Evolutionary conservation across 2,329 filamentous ascomycete species (phyloP).

Genomic region (Aureobasidium sp.): DNA sequence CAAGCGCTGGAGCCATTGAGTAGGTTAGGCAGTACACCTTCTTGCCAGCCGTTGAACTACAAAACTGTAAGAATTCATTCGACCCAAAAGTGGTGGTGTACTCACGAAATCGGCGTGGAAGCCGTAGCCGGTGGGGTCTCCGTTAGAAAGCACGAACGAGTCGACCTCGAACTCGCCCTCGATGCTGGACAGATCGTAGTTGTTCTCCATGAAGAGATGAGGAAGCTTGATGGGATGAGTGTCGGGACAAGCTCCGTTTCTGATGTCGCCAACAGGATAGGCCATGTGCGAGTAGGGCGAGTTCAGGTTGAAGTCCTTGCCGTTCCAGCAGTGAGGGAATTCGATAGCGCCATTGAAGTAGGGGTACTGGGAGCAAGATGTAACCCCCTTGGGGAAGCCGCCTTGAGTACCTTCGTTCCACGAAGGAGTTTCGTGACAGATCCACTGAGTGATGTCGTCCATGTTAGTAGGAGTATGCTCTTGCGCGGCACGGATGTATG

Average conservation of each 20-base stretch:
- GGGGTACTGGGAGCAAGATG: slow-evolving; percentile 53
- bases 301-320: slow-evolving; percentile 49
- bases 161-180: slow-evolving; percentile 54
- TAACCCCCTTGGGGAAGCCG: slow-evolving; percentile 56
- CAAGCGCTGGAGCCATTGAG: slow-evolving; percentile 53
- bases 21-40: slow-evolving; percentile 29
- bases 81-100: neutral
- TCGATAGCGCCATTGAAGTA: slow-evolving; percentile 58
- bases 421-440: slow-evolving; percentile 50
- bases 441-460: slow-evolving; percentile 36
- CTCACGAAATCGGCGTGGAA: slow-evolving; percentile 43
- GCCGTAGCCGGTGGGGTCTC: slow-evolving; percentile 41
- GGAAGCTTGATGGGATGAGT: slow-evolving; percentile 49
- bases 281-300: slow-evolving; percentile 58
- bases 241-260: slow-evolving; percentile 47
- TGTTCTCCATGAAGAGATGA: slow-evolving; percentile 43
- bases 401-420: slow-evolving; percentile 40
- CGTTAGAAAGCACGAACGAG: slow-evolving; percentile 43
- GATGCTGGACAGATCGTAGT: slow-evolving; percentile 40
- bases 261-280: slow-evolving; percentile 45
- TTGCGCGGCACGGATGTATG: slow-evolving; percentile 49
- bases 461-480: slow-evolving; percentile 28
- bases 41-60: slow-evolving; percentile 39
- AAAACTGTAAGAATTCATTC: neutral
- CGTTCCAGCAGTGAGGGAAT: slow-evolving; percentile 72